Evolutionary conservation across 345 rosid genomes (phyloP), one percentile per base, ranked within the genome.

Genomic region (Linum usitatissimum): DNA sequence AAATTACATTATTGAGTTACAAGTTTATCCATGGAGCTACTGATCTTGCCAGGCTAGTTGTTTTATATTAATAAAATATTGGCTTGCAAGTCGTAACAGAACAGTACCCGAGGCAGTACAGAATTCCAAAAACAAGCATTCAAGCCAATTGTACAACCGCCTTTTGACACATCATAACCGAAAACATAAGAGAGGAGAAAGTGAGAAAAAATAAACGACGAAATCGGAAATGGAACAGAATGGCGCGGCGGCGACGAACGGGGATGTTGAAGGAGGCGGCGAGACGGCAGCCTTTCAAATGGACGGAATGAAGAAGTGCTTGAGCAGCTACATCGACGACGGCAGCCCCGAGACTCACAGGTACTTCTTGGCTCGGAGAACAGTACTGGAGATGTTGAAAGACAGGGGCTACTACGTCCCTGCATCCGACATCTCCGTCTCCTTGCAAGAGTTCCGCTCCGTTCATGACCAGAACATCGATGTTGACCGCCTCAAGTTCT

Each of bases 391-490:
- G 84, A 91, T 91, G 96, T 77, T 91, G 36, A 75, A 67, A 40
- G 98, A 91, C 66, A 78, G 98, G 71, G 98, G 96, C 58, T 91
- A 81, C 55, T 73, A 76, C 18, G 81, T 84, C 14, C 72, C 92
- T 62, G 6, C 12, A 70, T 73, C 88, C n/a, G 96, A 88, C 53
- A 78, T 84, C 63, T 66, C 74, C 54, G 79, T 80, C 56, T 77
- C 98, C n/a, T 81, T 91, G 17, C 70, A 80, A 4, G 83, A 83
- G 12, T 91, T 88, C 73, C 84, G 90, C 23, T 70, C 76, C 30
- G 67, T 74, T 64, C 60, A 83, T 69, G 86, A 83, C 62, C 79
- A 73, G 15, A 71, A 10, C 42, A 91, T 86, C 0, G 96, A 88
- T 60, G 64, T 72, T 7, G 88, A 86, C 23, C 81, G 86, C 66